Percentiles rank a stretch among this genome's conserved stretches.
Conservation (phyloP, 2,329 filamentous ascomycete species). For the Fusarium nurragi region DNA sequence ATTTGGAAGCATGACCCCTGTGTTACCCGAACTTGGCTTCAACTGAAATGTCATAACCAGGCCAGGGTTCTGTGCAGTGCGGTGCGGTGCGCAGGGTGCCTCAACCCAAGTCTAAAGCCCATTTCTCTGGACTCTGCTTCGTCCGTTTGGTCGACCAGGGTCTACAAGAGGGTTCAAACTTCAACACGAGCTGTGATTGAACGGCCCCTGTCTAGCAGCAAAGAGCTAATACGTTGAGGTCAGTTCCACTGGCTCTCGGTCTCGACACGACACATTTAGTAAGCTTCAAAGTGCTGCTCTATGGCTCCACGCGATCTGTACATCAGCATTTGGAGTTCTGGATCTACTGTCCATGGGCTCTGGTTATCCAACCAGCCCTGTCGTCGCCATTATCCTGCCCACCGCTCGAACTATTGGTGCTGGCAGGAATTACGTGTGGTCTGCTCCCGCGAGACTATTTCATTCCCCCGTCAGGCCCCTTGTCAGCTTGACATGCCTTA, state of each 20-base stretch:
- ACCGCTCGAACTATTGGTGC: conserved; percentile 36
- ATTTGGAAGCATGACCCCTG: conserved; percentile 32
- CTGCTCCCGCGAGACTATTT: conserved; percentile 28
- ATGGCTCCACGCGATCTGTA: conserved; percentile 18
- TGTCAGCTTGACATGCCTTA: conserved; percentile 36
- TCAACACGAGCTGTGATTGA: conserved; percentile 24
- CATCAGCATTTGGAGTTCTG: background rate
- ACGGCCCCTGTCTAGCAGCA: conserved; percentile 27
- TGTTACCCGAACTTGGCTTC: conserved; percentile 19
- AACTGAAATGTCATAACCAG: conserved; percentile 36
- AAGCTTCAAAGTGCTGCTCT: conserved; percentile 2
- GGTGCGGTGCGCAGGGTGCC: conserved; percentile 7
- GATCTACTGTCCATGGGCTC: background rate
- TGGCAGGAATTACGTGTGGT: conserved; percentile 33
- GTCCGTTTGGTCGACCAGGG: conserved; percentile 28
- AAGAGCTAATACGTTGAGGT: conserved; percentile 10
- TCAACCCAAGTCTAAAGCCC: conserved; percentile 1
- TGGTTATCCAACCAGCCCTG: conserved; percentile 2
- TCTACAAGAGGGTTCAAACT: conserved; percentile 20
- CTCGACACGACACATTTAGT: conserved; percentile 12
- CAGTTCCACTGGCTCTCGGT: conserved; percentile 28
- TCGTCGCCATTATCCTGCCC: conserved; percentile 21
- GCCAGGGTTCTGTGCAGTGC: conserved; percentile 28
- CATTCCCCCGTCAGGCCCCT: conserved; percentile 34
- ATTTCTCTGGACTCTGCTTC: conserved; percentile 19